Evolutionary conservation across 257 asterid species (phyloP).

Genomic region (Nicotiana benthamiana): DNA sequence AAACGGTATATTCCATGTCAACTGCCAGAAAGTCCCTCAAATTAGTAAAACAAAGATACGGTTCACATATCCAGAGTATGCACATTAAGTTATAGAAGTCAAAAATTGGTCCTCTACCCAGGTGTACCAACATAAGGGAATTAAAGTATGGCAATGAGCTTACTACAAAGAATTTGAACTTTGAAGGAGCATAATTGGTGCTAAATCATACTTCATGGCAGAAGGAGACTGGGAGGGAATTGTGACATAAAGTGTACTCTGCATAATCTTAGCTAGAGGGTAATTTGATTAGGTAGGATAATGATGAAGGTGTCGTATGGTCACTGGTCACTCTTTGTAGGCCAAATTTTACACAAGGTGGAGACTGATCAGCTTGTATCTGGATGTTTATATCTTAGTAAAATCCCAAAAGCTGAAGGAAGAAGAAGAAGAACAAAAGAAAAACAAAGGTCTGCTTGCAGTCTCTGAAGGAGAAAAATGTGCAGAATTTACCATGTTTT

Average conservation of each 20-base stretch:
- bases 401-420: no score
- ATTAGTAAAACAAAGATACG: not conserved
- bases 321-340: not conserved
- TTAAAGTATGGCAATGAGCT: not conserved
- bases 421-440: no score
- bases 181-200: not conserved
- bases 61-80: not conserved
- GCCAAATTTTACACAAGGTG: not conserved
- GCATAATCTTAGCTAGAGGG: not conserved
- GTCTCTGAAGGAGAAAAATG: no score
- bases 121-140: not conserved
- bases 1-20: not conserved
- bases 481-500: no score
- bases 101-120: not conserved
- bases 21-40: not conserved
- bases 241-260: not conserved
- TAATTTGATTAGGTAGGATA: not conserved
- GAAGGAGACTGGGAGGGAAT: not conserved
- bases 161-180: not conserved
- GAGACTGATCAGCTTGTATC: not conserved
- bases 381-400: not conserved
- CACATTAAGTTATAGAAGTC: not conserved
- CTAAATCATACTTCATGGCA: not conserved
- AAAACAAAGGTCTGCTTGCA: no score
- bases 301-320: not conserved